These are phyloP conservation scores for Chenopodium suecicum DNA, from an alignment of 148 eudicot species.

Conservation along the genomic window DNA sequence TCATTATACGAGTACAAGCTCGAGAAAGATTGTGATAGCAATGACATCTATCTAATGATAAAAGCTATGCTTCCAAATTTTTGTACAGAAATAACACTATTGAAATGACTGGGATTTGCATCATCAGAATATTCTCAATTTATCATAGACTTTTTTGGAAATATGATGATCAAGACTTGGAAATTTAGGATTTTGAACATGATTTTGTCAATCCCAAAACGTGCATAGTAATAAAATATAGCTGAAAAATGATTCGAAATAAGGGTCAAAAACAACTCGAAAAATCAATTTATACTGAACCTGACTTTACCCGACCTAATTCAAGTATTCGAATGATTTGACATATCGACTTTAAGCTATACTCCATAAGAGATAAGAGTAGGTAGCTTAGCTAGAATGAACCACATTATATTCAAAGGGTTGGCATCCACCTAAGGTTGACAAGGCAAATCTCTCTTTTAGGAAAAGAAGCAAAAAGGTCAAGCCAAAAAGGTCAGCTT, in stretches of 20 bases:
- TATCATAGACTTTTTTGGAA: neutral
- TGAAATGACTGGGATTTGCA: slow-evolving; percentile 7
- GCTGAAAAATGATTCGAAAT: neutral
- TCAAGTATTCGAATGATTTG: neutral
- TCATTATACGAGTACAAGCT: neutral
- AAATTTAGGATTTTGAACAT: neutral
- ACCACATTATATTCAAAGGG: slow-evolving; percentile 2
- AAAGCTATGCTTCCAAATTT: neutral
- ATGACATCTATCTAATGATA: neutral
- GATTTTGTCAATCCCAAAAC: neutral
- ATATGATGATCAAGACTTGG: neutral
- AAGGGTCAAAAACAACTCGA: neutral
- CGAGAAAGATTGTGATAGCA: slow-evolving; percentile 15
- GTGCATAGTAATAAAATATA: too few species aligned
- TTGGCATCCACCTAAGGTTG: slow-evolving; percentile 29
- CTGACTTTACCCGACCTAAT: neutral
- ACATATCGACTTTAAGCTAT: neutral
- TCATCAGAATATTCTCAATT: neutral
- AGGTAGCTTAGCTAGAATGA: slow-evolving; percentile 5
- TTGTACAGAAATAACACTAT: neutral
- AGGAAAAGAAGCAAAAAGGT: slow-evolving; percentile 4
- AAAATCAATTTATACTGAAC: neutral
- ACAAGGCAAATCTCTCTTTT: slow-evolving; percentile 27
- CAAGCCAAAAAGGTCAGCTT: slow-evolving; percentile 8
- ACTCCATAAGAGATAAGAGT: slow-evolving; percentile 7